A percentile compares a stretch with the other conserved stretches of the same genome.
Conservation (phyloP, 495 filamentous ascomycete species). For the Penicillium lagena region DNA sequence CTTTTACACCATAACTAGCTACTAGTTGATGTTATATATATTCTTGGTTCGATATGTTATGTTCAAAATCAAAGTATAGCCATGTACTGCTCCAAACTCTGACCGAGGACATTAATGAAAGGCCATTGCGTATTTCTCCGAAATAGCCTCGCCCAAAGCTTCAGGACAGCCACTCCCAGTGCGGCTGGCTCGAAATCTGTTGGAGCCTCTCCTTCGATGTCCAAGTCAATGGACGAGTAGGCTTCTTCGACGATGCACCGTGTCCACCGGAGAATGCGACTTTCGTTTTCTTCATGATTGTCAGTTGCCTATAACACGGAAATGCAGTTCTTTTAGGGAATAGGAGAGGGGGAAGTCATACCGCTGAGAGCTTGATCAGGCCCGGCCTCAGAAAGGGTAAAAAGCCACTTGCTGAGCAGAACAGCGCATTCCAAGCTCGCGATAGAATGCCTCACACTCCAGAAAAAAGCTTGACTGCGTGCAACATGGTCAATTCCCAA, state of each 20-base stretch:
- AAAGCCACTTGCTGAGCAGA: slow-evolving; percentile 43
- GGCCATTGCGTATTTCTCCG: slow-evolving; percentile 33
- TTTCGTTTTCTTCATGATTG: slow-evolving; percentile 23
- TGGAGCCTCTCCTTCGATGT: slow-evolving; percentile 19
- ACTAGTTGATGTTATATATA: too few species aligned
- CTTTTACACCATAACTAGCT: too few species aligned
- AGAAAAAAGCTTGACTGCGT: slow-evolving; percentile 40
- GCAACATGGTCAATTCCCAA: slow-evolving; percentile 39
- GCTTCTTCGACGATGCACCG: slow-evolving; percentile 33
- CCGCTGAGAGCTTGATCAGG: slow-evolving; percentile 26
- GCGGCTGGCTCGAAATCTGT: slow-evolving; percentile 20
- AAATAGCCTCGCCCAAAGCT: slow-evolving; percentile 33
- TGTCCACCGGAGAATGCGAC: slow-evolving; percentile 31
- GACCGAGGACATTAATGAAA: slow-evolving; percentile 33
- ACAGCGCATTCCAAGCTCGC: slow-evolving; percentile 44
- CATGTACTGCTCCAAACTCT: slow-evolving; percentile 29
- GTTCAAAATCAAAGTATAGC: slow-evolving; percentile 17
- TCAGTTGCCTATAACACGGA: not conserved
- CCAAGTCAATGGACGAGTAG: slow-evolving; percentile 29
- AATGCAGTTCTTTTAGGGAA: not conserved
- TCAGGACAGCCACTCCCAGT: slow-evolving; percentile 26
- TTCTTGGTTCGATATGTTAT: too few species aligned
- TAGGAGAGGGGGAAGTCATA: slow-evolving; percentile 5
- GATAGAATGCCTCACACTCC: slow-evolving; percentile 43
- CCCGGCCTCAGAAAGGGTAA: slow-evolving; percentile 25